Conservation (phyloP, 1,139 yeast genomes). For the Candida anutae region DNA sequence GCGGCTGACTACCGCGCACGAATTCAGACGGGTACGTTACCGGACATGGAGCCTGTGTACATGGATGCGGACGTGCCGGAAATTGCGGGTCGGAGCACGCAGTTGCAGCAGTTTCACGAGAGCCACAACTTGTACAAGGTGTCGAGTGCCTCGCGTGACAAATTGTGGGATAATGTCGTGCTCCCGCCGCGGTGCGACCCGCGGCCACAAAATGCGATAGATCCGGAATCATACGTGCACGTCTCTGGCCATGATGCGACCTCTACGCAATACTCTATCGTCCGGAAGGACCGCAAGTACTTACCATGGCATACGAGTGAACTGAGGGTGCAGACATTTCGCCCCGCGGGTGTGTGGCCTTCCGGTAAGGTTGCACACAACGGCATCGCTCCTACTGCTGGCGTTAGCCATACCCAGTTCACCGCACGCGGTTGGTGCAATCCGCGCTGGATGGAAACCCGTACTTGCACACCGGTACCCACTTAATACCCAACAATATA, state of each 20-base stretch:
- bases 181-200: conserved; percentile 40
- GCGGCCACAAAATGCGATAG: conserved; percentile 19
- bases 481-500: no score
- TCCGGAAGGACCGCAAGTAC: conserved; percentile 8
- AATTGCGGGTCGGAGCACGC: conserved; percentile 11
- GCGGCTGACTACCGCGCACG: conserved; percentile 39
- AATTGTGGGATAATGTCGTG: conserved; percentile 43
- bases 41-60: conserved; percentile 19
- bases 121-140: conserved; percentile 21
- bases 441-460: conserved; percentile 32
- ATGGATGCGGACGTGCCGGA: conserved; percentile 8
- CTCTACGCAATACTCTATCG: conserved; percentile 4
- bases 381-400: conserved; percentile 32
- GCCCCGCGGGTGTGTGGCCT: conserved; percentile 30
- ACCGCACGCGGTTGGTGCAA: conserved; percentile 51
- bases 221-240: conserved; percentile 15
- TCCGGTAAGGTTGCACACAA: conserved; percentile 18
- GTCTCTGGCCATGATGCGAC: conserved; percentile 9
- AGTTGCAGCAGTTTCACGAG: conserved; percentile 20
- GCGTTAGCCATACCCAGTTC: conserved; percentile 35
- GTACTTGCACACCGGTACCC: no score
- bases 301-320: conserved; percentile 32
- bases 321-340: conserved; percentile 9
- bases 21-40: conserved; percentile 17
- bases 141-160: conserved; percentile 33